Conservation (phyloP, 176 grass and related monocot species). For the Zizania latifolia region DNA sequence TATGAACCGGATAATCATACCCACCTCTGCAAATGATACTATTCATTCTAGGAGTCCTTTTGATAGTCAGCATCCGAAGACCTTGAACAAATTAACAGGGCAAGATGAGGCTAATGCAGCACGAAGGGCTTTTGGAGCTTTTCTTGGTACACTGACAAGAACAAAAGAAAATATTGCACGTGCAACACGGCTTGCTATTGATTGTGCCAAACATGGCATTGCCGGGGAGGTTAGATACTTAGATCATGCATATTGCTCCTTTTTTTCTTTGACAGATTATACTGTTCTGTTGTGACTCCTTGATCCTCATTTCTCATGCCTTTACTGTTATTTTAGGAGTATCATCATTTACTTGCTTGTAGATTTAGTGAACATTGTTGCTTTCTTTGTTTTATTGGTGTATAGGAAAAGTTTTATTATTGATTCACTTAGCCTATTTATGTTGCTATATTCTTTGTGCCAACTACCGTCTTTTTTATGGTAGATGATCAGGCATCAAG, state of each 20-base stretch:
- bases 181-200: slow-evolving; percentile 89
- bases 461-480: not conserved
- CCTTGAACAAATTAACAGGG: slow-evolving; percentile 25
- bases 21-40: slow-evolving; percentile 37
- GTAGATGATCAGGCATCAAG: not conserved
- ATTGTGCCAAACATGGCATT: slow-evolving; percentile 88
- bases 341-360: slow-evolving; percentile 33
- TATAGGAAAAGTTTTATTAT: slow-evolving; percentile 13
- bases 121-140: slow-evolving; percentile 70
- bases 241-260: slow-evolving; percentile 26
- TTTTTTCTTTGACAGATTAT: not conserved
- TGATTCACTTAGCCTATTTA: slow-evolving; percentile 10
- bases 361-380: not conserved
- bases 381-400: slow-evolving; percentile 17
- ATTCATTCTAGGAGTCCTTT: slow-evolving; percentile 39
- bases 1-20: slow-evolving; percentile 31
- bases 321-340: slow-evolving; percentile 12
- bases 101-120: slow-evolving; percentile 54
- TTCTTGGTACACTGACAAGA: slow-evolving; percentile 65
- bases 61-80: slow-evolving; percentile 36
- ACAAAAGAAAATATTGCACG: slow-evolving; percentile 94
- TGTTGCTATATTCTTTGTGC: slow-evolving; percentile 8
- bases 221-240: slow-evolving; percentile 92
- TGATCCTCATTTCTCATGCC: not conserved
- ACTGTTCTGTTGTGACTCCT: not conserved